Conservation (phyloP, 1,139 yeast genomes). For the Starmera stellimalicola region DNA sequence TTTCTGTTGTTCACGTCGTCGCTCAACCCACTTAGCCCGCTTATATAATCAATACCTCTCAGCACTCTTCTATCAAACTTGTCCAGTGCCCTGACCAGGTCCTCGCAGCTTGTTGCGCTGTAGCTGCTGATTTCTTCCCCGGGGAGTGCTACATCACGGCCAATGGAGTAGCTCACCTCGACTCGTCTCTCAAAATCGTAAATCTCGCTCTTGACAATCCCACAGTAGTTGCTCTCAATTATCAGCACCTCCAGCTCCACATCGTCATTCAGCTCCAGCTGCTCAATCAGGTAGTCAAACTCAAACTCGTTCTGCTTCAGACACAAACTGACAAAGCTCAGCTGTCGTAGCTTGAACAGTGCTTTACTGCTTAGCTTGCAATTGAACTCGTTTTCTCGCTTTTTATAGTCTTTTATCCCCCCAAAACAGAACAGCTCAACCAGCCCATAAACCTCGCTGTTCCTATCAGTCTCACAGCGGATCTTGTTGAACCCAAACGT, state of each 20-base stretch:
- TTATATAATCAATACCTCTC: slow-evolving; percentile 1
- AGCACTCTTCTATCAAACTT: slow-evolving; percentile 9
- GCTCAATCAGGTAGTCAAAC: slow-evolving; percentile 8
- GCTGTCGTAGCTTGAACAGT: slow-evolving; percentile 21
- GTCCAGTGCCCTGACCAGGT: slow-evolving; percentile 8
- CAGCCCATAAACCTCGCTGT: slow-evolving; percentile 13
- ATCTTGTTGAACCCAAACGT: too few species aligned
- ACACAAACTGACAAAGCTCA: slow-evolving; percentile 20
- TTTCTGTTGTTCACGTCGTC: not conserved
- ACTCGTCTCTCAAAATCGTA: slow-evolving; percentile 11
- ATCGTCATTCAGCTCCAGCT: slow-evolving; percentile 5
- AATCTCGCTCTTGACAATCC: slow-evolving; percentile 14
- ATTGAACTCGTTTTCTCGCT: slow-evolving; percentile 5
- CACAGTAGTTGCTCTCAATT: slow-evolving; percentile 12
- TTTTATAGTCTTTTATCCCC: slow-evolving; percentile 15
- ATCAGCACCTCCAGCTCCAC: slow-evolving; percentile 15
- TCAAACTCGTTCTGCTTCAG: slow-evolving; percentile 8
- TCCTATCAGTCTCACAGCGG: slow-evolving; percentile 5
- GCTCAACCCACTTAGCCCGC: not conserved
- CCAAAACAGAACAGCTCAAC: slow-evolving; percentile 25
- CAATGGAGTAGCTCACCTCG: slow-evolving; percentile 15
- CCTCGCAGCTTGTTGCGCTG: slow-evolving; percentile 4
- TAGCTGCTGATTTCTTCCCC: slow-evolving; percentile 7
- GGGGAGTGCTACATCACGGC: slow-evolving; percentile 14
- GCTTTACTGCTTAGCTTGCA: slow-evolving; percentile 15